A percentile compares a stretch with the other conserved stretches of the same genome.
phyloP scores from a whole-genome alignment of 352 stramenopile genomes.

The Phytophthora macrochlamydospora region DNA sequence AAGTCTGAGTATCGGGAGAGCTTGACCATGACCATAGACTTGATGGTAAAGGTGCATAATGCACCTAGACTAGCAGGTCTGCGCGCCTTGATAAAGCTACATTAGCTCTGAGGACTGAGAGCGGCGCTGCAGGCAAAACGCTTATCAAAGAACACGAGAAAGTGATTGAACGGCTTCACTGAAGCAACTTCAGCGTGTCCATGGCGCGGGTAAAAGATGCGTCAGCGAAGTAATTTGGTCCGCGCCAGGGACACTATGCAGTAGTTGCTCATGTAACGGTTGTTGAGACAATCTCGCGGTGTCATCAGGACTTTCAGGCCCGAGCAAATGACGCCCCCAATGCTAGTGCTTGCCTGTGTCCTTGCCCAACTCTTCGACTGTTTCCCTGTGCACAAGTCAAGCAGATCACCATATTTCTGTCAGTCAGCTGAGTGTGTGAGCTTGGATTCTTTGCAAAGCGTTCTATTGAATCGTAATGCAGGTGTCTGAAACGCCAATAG shows the following conservation, averaged over 20 bases:
- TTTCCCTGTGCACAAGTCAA: slow-evolving; percentile 8
- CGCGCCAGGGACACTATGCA: slow-evolving; percentile 11
- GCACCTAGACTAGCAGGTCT: too few species aligned
- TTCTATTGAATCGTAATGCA: neutral
- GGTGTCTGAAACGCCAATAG: neutral
- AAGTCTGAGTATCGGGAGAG: too few species aligned
- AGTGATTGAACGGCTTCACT: slow-evolving; percentile 10
- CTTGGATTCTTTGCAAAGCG: neutral
- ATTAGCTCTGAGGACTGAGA: too few species aligned
- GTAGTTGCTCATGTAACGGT: slow-evolving; percentile 20
- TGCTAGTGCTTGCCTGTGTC: slow-evolving; percentile 1
- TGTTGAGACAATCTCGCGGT: slow-evolving; percentile 3
- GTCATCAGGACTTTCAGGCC: slow-evolving; percentile 14
- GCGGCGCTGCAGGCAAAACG: neutral
- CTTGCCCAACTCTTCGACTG: slow-evolving; percentile 3
- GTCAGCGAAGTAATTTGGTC: neutral
- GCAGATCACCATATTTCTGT: neutral
- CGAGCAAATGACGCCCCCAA: slow-evolving; percentile 5
- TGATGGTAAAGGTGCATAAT: too few species aligned
- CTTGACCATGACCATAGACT: too few species aligned
- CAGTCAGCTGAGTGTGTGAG: neutral
- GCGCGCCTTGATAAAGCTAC: too few species aligned
- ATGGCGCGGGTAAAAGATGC: too few species aligned
- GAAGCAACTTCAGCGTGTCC: neutral
- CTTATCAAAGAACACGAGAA: slow-evolving; percentile 13